A percentile compares a stretch with the other conserved stretches of the same genome.
Evolutionary conservation across 2,329 filamentous ascomycete species (phyloP).

Genomic region (Fusarium sarcochroum): DNA sequence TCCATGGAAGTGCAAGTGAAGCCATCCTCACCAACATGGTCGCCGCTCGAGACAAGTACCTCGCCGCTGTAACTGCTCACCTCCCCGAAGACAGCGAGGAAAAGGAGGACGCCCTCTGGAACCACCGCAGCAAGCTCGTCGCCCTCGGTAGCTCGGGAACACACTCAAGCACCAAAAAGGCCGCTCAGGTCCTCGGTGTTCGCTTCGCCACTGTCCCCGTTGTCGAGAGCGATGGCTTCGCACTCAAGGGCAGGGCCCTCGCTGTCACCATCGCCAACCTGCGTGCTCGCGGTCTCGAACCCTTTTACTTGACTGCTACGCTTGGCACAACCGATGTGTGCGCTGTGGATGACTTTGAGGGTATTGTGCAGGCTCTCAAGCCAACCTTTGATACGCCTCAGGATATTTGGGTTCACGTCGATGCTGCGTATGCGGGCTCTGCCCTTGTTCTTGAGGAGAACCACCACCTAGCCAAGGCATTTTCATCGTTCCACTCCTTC

Average conservation of each 20-base stretch:
- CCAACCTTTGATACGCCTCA: slow-evolving; percentile 51
- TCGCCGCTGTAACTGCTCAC: slow-evolving; percentile 70
- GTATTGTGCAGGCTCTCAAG: slow-evolving; percentile 70
- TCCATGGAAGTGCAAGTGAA: slow-evolving; percentile 92
- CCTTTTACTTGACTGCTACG: slow-evolving; percentile 88
- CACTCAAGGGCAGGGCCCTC: slow-evolving; percentile 76
- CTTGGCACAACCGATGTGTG: slow-evolving; percentile 92
- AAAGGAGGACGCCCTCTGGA: slow-evolving; percentile 78
- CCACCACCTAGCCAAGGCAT: slow-evolving; percentile 74
- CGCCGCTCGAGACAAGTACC: slow-evolving; percentile 85
- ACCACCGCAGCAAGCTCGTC: slow-evolving; percentile 71
- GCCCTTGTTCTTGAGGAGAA: slow-evolving; percentile 87
- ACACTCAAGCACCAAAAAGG: slow-evolving; percentile 90
- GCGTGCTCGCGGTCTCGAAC: slow-evolving; percentile 78
- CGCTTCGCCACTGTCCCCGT: slow-evolving; percentile 80
- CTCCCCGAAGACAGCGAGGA: slow-evolving; percentile 66
- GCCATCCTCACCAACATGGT: slow-evolving; percentile 89
- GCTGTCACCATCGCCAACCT: slow-evolving; percentile 74
- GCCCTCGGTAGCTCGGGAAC: slow-evolving; percentile 84
- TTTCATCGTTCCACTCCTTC: slow-evolving; percentile 85
- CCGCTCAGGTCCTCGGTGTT: slow-evolving; percentile 87
- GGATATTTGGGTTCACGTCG: slow-evolving; percentile 90
- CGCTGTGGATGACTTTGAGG: slow-evolving; percentile 84
- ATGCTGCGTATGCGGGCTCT: slow-evolving; percentile 92
- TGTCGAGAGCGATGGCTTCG: slow-evolving; percentile 72